Conservation (phyloP, 164 flowering plant species). For the Magnolia officinalis region DNA sequence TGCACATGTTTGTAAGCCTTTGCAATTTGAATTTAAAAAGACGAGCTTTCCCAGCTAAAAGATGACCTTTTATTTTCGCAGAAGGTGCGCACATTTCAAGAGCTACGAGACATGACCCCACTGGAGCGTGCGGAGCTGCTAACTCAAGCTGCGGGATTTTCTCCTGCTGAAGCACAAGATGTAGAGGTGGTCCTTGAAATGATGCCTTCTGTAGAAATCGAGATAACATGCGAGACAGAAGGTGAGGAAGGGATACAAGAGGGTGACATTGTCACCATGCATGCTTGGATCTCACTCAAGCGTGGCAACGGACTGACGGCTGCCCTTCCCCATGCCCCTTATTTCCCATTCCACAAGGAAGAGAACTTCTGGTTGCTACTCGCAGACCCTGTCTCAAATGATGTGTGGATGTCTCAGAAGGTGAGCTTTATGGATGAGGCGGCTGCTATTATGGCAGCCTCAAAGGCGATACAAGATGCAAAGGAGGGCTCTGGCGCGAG, state of each 20-base stretch:
- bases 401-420: constrained; percentile 83
- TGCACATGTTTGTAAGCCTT: neutral
- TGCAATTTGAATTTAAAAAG: neutral
- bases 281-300: constrained; percentile 77
- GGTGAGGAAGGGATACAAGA: constrained; percentile 98
- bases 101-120: constrained; percentile 56
- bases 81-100: constrained; percentile 84
- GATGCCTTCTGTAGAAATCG: constrained; percentile 73
- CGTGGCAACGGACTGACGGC: constrained; percentile 69
- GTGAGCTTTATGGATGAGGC: constrained; percentile 83
- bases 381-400: constrained; percentile 68
- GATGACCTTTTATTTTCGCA: constrained; percentile 35
- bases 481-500: constrained; percentile 75
- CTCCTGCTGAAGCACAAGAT: constrained; percentile 59
- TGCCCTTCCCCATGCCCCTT: constrained; percentile 88
- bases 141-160: constrained; percentile 65
- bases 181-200: constrained; percentile 77
- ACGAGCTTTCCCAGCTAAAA: constrained; percentile 47
- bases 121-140: constrained; percentile 74
- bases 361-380: constrained; percentile 85
- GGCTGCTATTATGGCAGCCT: constrained; percentile 69
- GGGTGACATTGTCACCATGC: constrained; percentile 86
- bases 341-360: constrained; percentile 89
- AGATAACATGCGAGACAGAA: constrained; percentile 78
- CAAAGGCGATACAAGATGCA: constrained; percentile 65